Evolutionary conservation across 140 eudicot genomes (phyloP).

Genomic region (Senecio squalidus): DNA sequence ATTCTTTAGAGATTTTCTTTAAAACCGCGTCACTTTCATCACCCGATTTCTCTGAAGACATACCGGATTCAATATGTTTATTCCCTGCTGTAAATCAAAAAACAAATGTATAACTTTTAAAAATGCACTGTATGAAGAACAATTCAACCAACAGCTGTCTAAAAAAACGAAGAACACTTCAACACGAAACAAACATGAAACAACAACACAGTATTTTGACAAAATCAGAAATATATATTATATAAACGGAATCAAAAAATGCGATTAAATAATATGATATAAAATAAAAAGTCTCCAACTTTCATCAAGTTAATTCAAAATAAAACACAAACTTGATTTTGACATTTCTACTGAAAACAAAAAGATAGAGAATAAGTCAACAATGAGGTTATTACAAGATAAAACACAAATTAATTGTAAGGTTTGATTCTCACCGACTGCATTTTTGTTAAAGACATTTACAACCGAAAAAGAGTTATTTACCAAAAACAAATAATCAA

Average conservation of each 20-base stretch:
- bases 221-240: constrained; percentile 8
- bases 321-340: constrained; percentile 22
- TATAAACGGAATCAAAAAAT: background rate
- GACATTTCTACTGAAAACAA: constrained; percentile 20
- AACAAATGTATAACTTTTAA: constrained; percentile 1
- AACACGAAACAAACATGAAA: too few relatives aligned
- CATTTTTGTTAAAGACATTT: too few relatives aligned
- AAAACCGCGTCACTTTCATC: constrained; percentile 48
- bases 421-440: too few relatives aligned
- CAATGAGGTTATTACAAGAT: constrained; percentile 20
- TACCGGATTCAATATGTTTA: constrained; percentile 40
- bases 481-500: too few relatives aligned
- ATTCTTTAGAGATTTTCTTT: constrained; percentile 35
- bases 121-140: constrained; percentile 9
- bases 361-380: constrained; percentile 23
- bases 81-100: constrained; percentile 57
- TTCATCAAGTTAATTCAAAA: constrained; percentile 6
- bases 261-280: background rate
- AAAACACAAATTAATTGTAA: too few relatives aligned
- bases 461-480: too few relatives aligned
- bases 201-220: constrained; percentile 19
- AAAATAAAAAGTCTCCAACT: constrained; percentile 6
- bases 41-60: constrained; percentile 49
- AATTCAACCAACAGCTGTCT: constrained; percentile 23
- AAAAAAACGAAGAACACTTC: too few relatives aligned